Base-by-base conservation (phyloP, 495 filamentous ascomycete genomes). In the Neurospora sp. region DNA sequence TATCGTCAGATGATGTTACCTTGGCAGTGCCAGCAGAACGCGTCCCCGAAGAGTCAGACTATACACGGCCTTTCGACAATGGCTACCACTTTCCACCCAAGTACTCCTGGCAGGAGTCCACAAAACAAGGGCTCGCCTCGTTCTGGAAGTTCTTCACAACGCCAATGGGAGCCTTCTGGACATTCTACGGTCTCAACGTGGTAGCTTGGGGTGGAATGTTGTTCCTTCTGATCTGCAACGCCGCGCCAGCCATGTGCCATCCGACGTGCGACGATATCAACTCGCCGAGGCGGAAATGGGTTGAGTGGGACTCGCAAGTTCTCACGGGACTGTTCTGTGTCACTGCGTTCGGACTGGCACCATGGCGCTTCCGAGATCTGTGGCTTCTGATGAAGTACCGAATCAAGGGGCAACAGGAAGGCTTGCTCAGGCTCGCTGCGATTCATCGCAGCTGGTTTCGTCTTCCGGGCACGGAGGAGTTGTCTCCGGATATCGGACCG, bases 121-220 rank as follows among this genome's bases (percentile, higher is more conserved):
- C 90, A 1, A 85, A 84, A 39, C 81, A 85, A 16, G 87, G 85
- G 69, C 83, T 88, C 81, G 84, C 83, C 69, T 88, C 88, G 75
- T 87, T 89, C 74, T 84, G 89, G 80, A 76, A 83, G 18, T 86
- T 84, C 76, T 83, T 85, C 77, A 84, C 76, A 11, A 94, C 92
- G 0, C 91, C 91, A 0, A 81, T 89, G 75, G 92, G 93, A 12
- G 92, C 94, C 79, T 83, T 93, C 74, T 85, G 94, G 62, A 90
- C 88, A 3, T 79, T 96, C 54, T 96, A 97, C 82, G 90, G 90
- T 23, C 88, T 96, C 42, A 93, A 92, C 71, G 86, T 96, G 3
- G 85, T 96, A 6, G 93, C 93, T 10, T 97, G 94, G 93, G 94
- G 94, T 71, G 92, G 90, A 42, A 96, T 97, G 94, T 84, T 96